A percentile compares a stretch with the other conserved stretches of the same genome.
These are phyloP conservation scores for Debaryomycetaceae sp. DNA, from an alignment of 1,139 yeast species.

Conservation along the genomic window DNA sequence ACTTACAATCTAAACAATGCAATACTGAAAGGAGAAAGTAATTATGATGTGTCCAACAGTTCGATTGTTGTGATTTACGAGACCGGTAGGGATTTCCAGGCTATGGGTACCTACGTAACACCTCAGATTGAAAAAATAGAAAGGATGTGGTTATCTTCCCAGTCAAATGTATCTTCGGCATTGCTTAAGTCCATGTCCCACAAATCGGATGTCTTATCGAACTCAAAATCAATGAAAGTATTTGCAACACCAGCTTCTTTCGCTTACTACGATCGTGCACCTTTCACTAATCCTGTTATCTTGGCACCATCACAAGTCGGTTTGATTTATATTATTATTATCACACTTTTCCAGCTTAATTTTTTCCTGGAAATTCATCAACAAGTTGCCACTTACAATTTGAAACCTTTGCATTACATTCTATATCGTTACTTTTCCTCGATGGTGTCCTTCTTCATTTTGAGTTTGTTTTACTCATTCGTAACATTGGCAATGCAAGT, in stretches of 20 bases:
- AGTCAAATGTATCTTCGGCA: slow-evolving; percentile 6
- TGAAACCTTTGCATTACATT: slow-evolving; percentile 28
- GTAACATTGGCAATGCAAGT: slow-evolving; percentile 44
- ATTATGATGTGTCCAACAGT: slow-evolving; percentile 25
- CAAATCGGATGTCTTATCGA: slow-evolving; percentile 11
- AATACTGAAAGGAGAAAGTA: slow-evolving; percentile 20
- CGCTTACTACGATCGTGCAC: slow-evolving; percentile 44
- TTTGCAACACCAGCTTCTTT: slow-evolving; percentile 37
- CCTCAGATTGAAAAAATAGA: slow-evolving; percentile 20
- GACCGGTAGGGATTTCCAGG: slow-evolving; percentile 39
- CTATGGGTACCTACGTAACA: slow-evolving; percentile 25
- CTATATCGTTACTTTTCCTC: slow-evolving; percentile 30
- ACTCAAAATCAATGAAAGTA: slow-evolving; percentile 15
- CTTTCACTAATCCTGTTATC: slow-evolving; percentile 47
- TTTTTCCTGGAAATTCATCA: slow-evolving; percentile 55
- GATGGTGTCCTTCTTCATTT: slow-evolving; percentile 27
- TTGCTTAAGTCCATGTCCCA: slow-evolving; percentile 6
- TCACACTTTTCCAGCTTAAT: slow-evolving; percentile 57
- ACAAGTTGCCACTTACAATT: slow-evolving; percentile 33
- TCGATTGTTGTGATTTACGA: slow-evolving; percentile 29
- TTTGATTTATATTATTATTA: slow-evolving; percentile 66
- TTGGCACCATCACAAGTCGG: slow-evolving; percentile 74
- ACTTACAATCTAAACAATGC: slow-evolving; percentile 28
- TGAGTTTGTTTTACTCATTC: slow-evolving; percentile 37
- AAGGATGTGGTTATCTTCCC: slow-evolving; percentile 16